Evolutionary conservation across 2,329 filamentous ascomycete genomes (phyloP).

Genomic region (Aspergillus calidoustus): DNA sequence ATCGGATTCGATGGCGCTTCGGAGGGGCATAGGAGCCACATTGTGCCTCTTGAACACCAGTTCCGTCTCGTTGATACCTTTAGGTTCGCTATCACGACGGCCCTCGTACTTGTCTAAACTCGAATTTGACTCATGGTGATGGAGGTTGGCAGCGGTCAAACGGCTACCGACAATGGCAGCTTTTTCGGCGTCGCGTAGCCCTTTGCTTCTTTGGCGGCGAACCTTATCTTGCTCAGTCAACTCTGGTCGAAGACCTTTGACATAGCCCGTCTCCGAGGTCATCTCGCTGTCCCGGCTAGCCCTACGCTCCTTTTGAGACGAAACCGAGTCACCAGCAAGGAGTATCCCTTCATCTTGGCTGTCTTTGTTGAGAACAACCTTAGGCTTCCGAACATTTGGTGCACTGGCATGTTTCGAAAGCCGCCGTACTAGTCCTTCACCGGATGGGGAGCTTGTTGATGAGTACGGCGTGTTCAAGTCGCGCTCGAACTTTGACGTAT

Average conservation of each 20-base stretch:
- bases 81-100: constrained; percentile 44
- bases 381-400: constrained; percentile 65
- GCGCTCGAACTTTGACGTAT: constrained; percentile 69
- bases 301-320: constrained; percentile 57
- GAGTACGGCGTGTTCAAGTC: constrained; percentile 66
- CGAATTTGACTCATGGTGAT: constrained; percentile 68
- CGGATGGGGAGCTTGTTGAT: constrained; percentile 59
- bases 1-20: constrained; percentile 85
- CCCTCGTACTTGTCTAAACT: constrained; percentile 53
- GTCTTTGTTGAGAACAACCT: constrained; percentile 63
- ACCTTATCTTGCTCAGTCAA: constrained; percentile 57
- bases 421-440: constrained; percentile 59
- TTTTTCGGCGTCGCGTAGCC: constrained; percentile 59
- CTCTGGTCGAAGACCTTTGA: constrained; percentile 53
- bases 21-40: constrained; percentile 83
- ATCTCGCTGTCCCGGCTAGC: constrained; percentile 57
- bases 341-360: constrained; percentile 63
- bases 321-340: constrained; percentile 57
- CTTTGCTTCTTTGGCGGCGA: constrained; percentile 60
- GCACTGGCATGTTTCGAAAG: constrained; percentile 66
- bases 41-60: constrained; percentile 59
- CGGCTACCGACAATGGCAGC: constrained; percentile 60
- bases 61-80: constrained; percentile 57
- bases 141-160: constrained; percentile 65
- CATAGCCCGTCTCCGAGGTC: constrained; percentile 50